Percentiles rank a stretch among this genome's conserved stretches.
phyloP scores from a whole-genome alignment of 805 yeast genomes.

The Candida germanica region DNA sequence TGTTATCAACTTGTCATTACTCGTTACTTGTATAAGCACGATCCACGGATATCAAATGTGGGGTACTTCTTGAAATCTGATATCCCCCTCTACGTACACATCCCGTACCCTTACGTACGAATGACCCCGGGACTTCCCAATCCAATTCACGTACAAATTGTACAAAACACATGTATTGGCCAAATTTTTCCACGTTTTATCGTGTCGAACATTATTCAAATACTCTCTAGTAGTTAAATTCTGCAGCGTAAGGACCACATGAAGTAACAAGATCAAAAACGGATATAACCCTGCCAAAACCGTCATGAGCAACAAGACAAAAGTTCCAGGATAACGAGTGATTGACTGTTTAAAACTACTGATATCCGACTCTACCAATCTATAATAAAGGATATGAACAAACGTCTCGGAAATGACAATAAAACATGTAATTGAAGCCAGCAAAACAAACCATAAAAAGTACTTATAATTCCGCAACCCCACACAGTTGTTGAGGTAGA shows the following conservation, averaged over 20 bases:
- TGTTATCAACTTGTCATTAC: too few relatives aligned
- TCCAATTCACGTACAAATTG: slow-evolving; percentile 37
- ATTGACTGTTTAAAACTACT: slow-evolving; percentile 22
- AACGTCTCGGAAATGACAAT: slow-evolving; percentile 19
- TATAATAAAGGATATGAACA: slow-evolving; percentile 19
- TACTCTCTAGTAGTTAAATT: slow-evolving; percentile 75
- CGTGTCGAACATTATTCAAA: slow-evolving; percentile 43
- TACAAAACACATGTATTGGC: slow-evolving; percentile 22
- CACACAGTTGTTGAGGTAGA: slow-evolving; percentile 51
- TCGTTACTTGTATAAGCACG: too few relatives aligned
- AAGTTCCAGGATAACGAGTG: slow-evolving; percentile 28
- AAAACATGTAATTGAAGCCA: slow-evolving; percentile 19
- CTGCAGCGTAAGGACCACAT: slow-evolving; percentile 49
- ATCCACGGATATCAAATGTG: too few relatives aligned
- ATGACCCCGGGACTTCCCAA: slow-evolving; percentile 29
- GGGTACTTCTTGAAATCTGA: slow-evolving; percentile 23
- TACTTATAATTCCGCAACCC: slow-evolving; percentile 37
- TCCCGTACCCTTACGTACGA: slow-evolving; percentile 19
- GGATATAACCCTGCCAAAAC: slow-evolving; percentile 54
- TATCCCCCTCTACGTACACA: slow-evolving; percentile 20
- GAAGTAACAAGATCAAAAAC: slow-evolving; percentile 48
- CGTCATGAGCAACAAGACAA: slow-evolving; percentile 53
- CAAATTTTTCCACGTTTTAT: slow-evolving; percentile 27
- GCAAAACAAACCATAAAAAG: slow-evolving; percentile 31
- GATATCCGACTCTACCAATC: slow-evolving; percentile 36